These are phyloP conservation scores for Xylariaceae sp. DNA, from an alignment of 2,329 filamentous ascomycete species.

Conservation along the genomic window DNA sequence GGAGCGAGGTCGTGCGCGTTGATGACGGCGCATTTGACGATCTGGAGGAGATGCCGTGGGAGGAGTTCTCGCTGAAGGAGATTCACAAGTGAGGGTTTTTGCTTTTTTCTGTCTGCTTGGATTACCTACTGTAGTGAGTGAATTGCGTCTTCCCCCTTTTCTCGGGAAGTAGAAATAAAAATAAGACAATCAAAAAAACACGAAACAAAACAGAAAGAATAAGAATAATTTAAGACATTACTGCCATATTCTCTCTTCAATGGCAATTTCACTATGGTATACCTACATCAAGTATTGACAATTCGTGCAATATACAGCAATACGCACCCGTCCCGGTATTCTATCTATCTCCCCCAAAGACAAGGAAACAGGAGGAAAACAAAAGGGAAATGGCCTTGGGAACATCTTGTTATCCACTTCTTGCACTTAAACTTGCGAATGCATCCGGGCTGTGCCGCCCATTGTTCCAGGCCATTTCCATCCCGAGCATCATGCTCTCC, in stretches of 20 bases:
- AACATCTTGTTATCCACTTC: conserved; percentile 41
- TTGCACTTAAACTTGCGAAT: conserved; percentile 69
- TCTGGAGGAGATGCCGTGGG: conserved; percentile 37
- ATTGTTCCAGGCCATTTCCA: conserved; percentile 61
- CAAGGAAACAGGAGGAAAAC: not conserved
- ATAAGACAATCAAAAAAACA: no score
- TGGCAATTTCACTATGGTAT: conserved; percentile 23
- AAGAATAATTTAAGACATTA: conserved; percentile 9
- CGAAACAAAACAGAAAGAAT: no score
- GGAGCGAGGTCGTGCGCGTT: conserved; percentile 40
- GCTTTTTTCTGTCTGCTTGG: no score
- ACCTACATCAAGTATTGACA: conserved; percentile 27
- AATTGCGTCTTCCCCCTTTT: no score
- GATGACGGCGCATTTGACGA: conserved; percentile 36
- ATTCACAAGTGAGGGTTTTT: conserved; percentile 25
- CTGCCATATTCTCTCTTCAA: conserved; percentile 10
- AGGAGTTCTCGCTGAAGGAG: conserved; percentile 37
- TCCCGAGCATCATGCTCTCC: conserved; percentile 65
- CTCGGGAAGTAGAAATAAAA: no score
- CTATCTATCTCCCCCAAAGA: not conserved
- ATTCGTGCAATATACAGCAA: conserved; percentile 24
- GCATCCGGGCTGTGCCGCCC: conserved; percentile 76
- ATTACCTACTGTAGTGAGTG: no score
- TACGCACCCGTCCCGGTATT: not conserved
- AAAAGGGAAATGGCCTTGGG: not conserved